A percentile compares a stretch with the other conserved stretches of the same genome.
These are phyloP conservation scores for Diaporthe aspalathi DNA, from an alignment of 2,329 filamentous ascomycete genomes.

Conservation along the genomic window DNA sequence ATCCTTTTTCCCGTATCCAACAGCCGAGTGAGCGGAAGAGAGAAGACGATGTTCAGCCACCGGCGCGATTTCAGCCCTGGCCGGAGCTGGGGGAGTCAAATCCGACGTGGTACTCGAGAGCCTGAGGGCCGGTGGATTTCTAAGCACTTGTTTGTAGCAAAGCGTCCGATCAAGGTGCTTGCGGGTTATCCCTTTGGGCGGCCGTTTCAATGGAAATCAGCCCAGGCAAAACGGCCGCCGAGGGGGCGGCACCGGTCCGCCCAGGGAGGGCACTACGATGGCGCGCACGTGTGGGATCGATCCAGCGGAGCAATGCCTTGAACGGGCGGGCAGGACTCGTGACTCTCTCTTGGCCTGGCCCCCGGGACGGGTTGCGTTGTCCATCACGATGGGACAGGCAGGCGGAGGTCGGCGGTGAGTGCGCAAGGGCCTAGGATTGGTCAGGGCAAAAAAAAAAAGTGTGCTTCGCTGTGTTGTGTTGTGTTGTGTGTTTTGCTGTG, in stretches of 20 bases:
- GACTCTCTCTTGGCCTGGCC: constrained; percentile 20
- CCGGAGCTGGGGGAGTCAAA: not conserved
- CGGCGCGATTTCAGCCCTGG: not conserved
- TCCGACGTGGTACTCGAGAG: not conserved
- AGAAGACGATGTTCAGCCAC: not conserved
- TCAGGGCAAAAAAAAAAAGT: no score
- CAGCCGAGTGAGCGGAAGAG: not conserved
- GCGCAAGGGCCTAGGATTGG: not conserved
- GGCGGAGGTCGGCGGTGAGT: constrained; percentile 27
- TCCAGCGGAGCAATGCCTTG: constrained; percentile 16
- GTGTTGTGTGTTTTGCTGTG: not conserved
- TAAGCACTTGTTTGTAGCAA: constrained; percentile 11
- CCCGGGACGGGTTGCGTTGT: not conserved
- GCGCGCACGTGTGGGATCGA: no score
- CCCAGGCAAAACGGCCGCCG: constrained; percentile 9
- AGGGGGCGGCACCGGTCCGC: no score
- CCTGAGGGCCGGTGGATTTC: constrained; percentile 4
- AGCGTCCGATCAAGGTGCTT: not conserved
- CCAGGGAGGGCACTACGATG: no score
- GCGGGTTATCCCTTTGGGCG: not conserved
- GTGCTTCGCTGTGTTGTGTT: no score
- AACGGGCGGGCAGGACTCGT: constrained; percentile 13
- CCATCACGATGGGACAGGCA: constrained; percentile 11
- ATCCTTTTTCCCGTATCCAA: not conserved
- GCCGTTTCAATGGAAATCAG: constrained; percentile 12